Conservation (phyloP, 306 rosid species). For the Sicyos baderoa region DNA sequence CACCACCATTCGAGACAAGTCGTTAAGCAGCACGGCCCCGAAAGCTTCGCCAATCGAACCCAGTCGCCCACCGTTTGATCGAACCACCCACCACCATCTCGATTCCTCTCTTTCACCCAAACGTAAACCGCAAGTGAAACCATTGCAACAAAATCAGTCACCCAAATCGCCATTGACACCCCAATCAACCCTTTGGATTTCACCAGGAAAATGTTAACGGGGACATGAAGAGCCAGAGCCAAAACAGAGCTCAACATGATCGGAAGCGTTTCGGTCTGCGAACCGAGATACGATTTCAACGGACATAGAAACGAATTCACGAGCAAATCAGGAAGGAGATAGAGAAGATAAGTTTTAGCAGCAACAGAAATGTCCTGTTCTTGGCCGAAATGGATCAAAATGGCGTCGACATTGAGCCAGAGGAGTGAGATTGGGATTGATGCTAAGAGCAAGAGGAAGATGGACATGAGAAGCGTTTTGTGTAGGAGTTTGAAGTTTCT, state of each 20-base stretch:
- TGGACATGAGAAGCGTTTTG: slow-evolving; percentile 70
- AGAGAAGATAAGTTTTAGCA: slow-evolving; percentile 43
- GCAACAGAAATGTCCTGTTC: slow-evolving; percentile 44
- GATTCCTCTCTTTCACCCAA: slow-evolving; percentile 26
- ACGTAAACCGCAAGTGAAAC: slow-evolving; percentile 50
- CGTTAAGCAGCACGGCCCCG: slow-evolving; percentile 75
- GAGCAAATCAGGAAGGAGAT: slow-evolving; percentile 66
- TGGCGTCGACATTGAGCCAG: slow-evolving; percentile 73
- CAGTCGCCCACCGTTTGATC: slow-evolving; percentile 52
- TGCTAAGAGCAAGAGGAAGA: slow-evolving; percentile 36
- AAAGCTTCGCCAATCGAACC: slow-evolving; percentile 53
- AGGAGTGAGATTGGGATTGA: slow-evolving; percentile 61
- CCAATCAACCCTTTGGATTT: slow-evolving; percentile 63
- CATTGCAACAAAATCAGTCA: slow-evolving; percentile 53
- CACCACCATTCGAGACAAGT: slow-evolving; percentile 98
- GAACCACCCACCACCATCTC: slow-evolving; percentile 75
- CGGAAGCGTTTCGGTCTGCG: slow-evolving; percentile 61
- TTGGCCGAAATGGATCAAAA: slow-evolving; percentile 66
- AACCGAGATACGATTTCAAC: slow-evolving; percentile 61
- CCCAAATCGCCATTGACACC: slow-evolving; percentile 73
- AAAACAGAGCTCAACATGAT: slow-evolving; percentile 61
- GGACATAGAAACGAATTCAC: slow-evolving; percentile 67
- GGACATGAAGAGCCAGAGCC: slow-evolving; percentile 61
- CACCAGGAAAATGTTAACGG: slow-evolving; percentile 51
- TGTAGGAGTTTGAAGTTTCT: slow-evolving; percentile 66